Conservation (phyloP, 139 green algal genomes). For the Chlorella sorokiniana region DNA sequence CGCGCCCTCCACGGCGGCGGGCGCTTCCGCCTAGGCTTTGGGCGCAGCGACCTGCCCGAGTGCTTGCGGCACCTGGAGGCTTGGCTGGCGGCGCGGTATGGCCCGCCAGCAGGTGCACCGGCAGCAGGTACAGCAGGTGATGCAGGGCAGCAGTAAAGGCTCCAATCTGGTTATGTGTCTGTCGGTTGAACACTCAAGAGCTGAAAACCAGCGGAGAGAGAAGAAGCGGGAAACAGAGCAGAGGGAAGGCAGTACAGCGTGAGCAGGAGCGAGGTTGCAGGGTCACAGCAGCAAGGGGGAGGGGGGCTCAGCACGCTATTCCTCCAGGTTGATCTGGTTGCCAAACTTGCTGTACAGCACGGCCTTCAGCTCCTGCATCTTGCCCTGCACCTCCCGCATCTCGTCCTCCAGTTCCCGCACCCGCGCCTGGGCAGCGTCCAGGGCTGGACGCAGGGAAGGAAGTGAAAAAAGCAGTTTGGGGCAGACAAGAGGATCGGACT, state of each 20-base stretch:
- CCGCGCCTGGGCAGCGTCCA: conserved; percentile 26
- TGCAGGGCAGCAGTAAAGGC: no score
- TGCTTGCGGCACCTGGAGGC: conserved; percentile 52
- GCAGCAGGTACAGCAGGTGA: no score
- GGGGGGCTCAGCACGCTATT: neutral
- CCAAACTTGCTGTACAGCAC: conserved; percentile 82
- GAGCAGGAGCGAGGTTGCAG: neutral
- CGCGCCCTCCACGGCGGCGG: neutral
- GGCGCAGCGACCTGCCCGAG: conserved; percentile 53
- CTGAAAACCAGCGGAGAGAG: no score
- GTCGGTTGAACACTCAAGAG: no score
- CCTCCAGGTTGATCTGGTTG: conserved; percentile 1
- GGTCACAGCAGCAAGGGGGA: neutral
- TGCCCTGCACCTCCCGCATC: conserved; percentile 35
- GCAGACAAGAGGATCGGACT: no score
- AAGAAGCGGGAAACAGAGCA: no score
- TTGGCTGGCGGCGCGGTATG: conserved; percentile 20
- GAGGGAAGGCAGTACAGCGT: no score
- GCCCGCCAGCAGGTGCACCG: no score
- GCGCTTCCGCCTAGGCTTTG: conserved; percentile 71
- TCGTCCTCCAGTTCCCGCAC: conserved; percentile 54
- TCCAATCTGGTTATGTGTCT: no score
- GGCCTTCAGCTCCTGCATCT: conserved; percentile 71
- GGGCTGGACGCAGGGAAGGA: conserved; percentile 24
- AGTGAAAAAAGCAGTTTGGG: neutral